These are phyloP conservation scores for Fusarium secorum DNA, from an alignment of 2,329 filamentous ascomycete species.

Conservation along the genomic window DNA sequence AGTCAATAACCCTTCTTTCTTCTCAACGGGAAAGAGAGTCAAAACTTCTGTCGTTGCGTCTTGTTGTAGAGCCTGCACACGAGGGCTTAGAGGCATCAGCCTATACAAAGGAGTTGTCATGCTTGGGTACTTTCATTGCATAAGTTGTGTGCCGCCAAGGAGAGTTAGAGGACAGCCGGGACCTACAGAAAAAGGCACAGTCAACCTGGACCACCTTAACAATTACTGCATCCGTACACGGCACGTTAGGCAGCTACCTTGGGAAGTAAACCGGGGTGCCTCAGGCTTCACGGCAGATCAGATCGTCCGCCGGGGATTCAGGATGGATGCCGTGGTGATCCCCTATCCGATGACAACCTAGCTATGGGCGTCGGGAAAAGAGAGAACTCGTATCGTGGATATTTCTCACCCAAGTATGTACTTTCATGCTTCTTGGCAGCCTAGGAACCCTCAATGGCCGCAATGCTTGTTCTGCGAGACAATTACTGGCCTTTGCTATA, in stretches of 20 bases:
- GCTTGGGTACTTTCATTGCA: constrained; percentile 28
- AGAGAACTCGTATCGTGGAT: constrained; percentile 25
- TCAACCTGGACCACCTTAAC: not conserved
- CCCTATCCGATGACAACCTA: constrained; percentile 24
- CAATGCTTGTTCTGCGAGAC: constrained; percentile 3
- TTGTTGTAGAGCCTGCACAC: constrained; percentile 37
- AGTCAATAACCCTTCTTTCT: constrained; percentile 36
- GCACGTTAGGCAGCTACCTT: constrained; percentile 23
- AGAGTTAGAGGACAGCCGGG: constrained; percentile 13
- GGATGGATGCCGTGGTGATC: constrained; percentile 33
- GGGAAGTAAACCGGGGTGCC: constrained; percentile 26
- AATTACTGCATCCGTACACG: not conserved
- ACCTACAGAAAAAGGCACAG: constrained; percentile 11
- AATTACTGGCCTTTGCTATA: constrained; percentile 15
- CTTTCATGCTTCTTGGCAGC: constrained; percentile 27
- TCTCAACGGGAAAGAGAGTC: constrained; percentile 38
- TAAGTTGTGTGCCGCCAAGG: constrained; percentile 26
- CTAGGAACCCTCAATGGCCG: not conserved
- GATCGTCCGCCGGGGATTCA: constrained; percentile 27
- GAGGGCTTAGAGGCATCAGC: constrained; percentile 35
- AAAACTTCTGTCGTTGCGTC: constrained; percentile 40
- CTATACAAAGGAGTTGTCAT: constrained; percentile 40
- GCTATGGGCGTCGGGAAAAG: constrained; percentile 20
- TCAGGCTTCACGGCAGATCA: constrained; percentile 40
- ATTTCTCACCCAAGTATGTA: constrained; percentile 2